Conservation (phyloP, 148 eudicot genomes). For the Salicornia ramosissima region DNA sequence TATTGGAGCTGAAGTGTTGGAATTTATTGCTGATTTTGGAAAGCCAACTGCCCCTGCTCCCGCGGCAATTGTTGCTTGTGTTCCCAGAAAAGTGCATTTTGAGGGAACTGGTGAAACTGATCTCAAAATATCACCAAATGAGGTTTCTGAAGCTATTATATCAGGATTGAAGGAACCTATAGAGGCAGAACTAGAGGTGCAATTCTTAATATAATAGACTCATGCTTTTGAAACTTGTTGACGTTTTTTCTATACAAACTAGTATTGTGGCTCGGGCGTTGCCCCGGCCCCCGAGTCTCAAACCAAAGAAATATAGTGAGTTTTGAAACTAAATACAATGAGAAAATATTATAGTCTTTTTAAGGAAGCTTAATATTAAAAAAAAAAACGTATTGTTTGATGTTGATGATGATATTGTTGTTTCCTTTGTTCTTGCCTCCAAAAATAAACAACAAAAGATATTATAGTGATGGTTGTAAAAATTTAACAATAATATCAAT, state of each 20-base stretch:
- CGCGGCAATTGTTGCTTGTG: constrained; percentile 98
- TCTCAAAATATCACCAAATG: constrained; percentile 66
- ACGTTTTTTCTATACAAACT: not conserved
- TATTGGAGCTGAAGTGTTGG: constrained; percentile 79
- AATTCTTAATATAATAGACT: constrained; percentile 13
- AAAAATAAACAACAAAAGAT: too few relatives aligned
- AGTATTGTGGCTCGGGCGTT: too few relatives aligned
- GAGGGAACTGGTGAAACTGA: constrained; percentile 79
- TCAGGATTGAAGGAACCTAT: constrained; percentile 83
- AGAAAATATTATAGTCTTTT: too few relatives aligned
- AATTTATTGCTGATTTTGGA: constrained; percentile 84
- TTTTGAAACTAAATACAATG: too few relatives aligned
- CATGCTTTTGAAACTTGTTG: not conserved
- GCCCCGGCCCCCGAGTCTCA: too few relatives aligned
- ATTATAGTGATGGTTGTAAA: too few relatives aligned
- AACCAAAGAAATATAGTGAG: too few relatives aligned
- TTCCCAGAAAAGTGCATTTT: constrained; percentile 74
- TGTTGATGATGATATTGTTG: too few relatives aligned
- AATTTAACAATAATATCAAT: too few relatives aligned
- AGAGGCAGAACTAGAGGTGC: constrained; percentile 96
- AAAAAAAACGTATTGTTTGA: too few relatives aligned
- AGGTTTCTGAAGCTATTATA: constrained; percentile 74
- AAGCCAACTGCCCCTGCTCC: constrained; percentile 90
- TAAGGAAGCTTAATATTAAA: too few relatives aligned
- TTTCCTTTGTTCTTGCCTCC: too few relatives aligned